Evolutionary conservation across 2,329 filamentous ascomycete species (phyloP).

Genomic region (Monosporascus ibericus): DNA sequence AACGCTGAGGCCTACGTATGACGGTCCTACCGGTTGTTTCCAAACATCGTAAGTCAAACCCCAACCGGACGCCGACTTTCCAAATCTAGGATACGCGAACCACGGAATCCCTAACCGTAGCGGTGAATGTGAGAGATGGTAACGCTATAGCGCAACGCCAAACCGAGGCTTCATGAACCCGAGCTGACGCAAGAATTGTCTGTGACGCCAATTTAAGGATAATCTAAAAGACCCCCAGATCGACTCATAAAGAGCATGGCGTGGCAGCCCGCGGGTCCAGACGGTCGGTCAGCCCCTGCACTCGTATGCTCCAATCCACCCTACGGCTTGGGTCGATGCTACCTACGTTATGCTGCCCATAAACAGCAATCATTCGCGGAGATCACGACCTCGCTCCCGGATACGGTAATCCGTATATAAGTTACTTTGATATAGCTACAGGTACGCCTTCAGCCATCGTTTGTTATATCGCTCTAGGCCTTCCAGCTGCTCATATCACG

Average conservation of each 20-base stretch:
- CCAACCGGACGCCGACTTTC: too few species aligned
- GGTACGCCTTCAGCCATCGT: too few species aligned
- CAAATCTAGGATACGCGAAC: too few species aligned
- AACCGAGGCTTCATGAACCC: not conserved
- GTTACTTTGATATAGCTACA: not conserved
- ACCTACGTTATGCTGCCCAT: conserved; percentile 6
- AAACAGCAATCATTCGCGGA: not conserved
- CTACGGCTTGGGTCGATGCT: conserved; percentile 15
- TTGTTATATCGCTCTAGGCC: not conserved
- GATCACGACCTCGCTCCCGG: not conserved
- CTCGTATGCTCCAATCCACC: conserved; percentile 9
- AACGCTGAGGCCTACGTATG: too few species aligned
- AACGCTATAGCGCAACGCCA: too few species aligned
- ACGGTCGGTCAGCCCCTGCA: conserved; percentile 5
- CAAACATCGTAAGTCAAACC: too few species aligned
- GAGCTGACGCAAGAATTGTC: not conserved
- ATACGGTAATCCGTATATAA: not conserved
- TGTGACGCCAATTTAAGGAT: conserved; percentile 27
- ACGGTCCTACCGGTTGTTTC: too few species aligned
- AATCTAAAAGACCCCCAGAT: conserved; percentile 25
- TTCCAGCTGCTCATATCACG: not conserved
- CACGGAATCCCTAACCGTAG: too few species aligned
- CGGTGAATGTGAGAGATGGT: too few species aligned
- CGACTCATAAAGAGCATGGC: conserved; percentile 29
- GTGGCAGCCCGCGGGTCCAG: conserved; percentile 5